Evolutionary conservation across 371 early-diverging fungal genomes (phyloP).

Genomic region (Entomophthora muscae): DNA sequence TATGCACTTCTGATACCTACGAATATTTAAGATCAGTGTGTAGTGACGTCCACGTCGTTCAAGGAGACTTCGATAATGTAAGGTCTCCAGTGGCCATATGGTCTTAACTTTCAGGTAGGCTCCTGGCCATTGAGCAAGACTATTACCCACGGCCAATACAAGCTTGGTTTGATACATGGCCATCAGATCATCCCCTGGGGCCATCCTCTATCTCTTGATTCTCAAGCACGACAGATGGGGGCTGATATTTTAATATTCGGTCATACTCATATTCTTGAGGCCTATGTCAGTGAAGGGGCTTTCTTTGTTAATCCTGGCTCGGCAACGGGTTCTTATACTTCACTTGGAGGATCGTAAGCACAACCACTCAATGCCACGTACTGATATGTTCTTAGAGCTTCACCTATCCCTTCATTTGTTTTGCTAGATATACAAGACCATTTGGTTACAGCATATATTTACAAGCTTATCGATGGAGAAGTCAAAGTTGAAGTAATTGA

Average conservation of each 20-base stretch:
- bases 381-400: slow-evolving; percentile 19
- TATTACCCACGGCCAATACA: slow-evolving; percentile 53
- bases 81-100: too few relatives aligned
- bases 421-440: slow-evolving; percentile 80
- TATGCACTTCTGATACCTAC: slow-evolving; percentile 57
- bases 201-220: slow-evolving; percentile 53
- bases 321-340: slow-evolving; percentile 68
- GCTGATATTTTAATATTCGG: slow-evolving; percentile 80
- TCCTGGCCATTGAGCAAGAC: slow-evolving; percentile 41
- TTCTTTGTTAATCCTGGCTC: slow-evolving; percentile 90
- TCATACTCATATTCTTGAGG: slow-evolving; percentile 77
- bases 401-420: slow-evolving; percentile 74
- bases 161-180: slow-evolving; percentile 76
- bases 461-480: slow-evolving; percentile 73
- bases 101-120: slow-evolving; percentile 22
- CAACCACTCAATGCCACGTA: neutral
- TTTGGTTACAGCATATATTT: slow-evolving; percentile 69
- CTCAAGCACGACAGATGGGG: slow-evolving; percentile 69
- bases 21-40: slow-evolving; percentile 75
- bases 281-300: slow-evolving; percentile 70
- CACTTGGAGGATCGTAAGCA: slow-evolving; percentile 11
- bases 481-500: slow-evolving; percentile 86
- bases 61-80: slow-evolving; percentile 76
- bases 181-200: slow-evolving; percentile 83
- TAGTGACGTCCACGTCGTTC: slow-evolving; percentile 53